Evolutionary conservation across 2,329 filamentous ascomycete genomes (phyloP).

Genomic region (Nothopassalora personata): DNA sequence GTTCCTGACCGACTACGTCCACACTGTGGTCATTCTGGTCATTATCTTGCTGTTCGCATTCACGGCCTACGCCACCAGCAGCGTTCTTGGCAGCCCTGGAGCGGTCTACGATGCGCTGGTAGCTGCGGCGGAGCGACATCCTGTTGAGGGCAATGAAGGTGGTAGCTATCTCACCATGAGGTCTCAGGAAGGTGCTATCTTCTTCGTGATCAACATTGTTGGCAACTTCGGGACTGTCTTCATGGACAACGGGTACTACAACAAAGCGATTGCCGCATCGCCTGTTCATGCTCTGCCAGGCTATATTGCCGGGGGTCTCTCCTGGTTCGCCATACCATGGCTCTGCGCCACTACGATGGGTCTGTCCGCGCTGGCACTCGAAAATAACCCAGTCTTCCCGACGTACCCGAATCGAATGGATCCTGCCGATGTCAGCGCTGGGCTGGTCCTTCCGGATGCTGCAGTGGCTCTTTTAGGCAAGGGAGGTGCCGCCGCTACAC

Average conservation of each 20-base stretch:
- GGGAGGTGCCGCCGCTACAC: conserved; percentile 70
- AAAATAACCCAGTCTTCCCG: conserved; percentile 66
- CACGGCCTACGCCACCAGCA: conserved; percentile 70
- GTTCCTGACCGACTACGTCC: conserved; percentile 78
- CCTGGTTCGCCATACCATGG: conserved; percentile 93
- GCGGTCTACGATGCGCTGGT: conserved; percentile 74
- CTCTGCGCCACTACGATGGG: conserved; percentile 85
- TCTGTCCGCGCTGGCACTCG: conserved; percentile 71
- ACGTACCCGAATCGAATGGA: conserved; percentile 68
- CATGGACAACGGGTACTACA: conserved; percentile 74
- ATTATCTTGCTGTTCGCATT: conserved; percentile 84
- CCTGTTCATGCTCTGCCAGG: conserved; percentile 79
- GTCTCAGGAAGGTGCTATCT: conserved; percentile 73
- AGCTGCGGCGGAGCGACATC: conserved; percentile 62
- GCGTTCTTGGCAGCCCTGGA: conserved; percentile 65
- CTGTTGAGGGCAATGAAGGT: conserved; percentile 70
- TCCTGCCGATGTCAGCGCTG: conserved; percentile 69
- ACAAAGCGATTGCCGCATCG: conserved; percentile 85
- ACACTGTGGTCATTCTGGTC: conserved; percentile 77
- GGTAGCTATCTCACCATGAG: conserved; percentile 86
- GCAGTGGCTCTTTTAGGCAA: conserved; percentile 77
- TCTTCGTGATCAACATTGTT: conserved; percentile 55
- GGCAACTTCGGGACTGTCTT: conserved; percentile 57
- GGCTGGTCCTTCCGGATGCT: conserved; percentile 78
- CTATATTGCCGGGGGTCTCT: conserved; percentile 79